Conservation (phyloP, 306 rosid genomes). For the Cicer cuneatum region DNA sequence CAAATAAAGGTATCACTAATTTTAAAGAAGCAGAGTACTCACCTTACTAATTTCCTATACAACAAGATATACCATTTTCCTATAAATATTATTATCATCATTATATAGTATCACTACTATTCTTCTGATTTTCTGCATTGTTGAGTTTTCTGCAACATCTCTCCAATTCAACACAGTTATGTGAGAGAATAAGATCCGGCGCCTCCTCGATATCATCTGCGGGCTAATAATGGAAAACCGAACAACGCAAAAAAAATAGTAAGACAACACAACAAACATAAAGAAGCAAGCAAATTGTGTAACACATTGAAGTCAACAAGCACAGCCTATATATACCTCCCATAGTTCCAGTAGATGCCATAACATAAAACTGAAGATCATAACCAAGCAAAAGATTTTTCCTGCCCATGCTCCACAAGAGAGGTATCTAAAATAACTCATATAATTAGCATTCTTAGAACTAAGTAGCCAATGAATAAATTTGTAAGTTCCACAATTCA, state of each 20-base stretch:
- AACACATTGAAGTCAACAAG: conserved; percentile 20
- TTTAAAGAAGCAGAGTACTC: neutral
- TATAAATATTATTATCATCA: neutral
- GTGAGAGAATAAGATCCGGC: conserved; percentile 57
- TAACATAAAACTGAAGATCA: conserved; percentile 73
- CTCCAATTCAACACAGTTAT: conserved; percentile 47
- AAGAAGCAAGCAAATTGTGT: neutral
- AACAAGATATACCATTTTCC: neutral
- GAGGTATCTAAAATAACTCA: conserved; percentile 66
- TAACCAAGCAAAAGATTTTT: conserved; percentile 83
- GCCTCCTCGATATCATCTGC: conserved; percentile 70
- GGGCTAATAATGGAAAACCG: conserved; percentile 54
- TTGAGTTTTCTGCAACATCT: conserved; percentile 27
- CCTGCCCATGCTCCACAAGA: conserved; percentile 93
- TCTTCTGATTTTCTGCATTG: conserved; percentile 13
- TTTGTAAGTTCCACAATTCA: conserved; percentile 4
- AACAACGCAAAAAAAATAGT: neutral
- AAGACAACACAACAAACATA: neutral
- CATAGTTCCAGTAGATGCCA: conserved; percentile 76
- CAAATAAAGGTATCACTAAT: neutral
- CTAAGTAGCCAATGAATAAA: neutral
- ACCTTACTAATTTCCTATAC: neutral
- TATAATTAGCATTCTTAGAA: conserved; percentile 29
- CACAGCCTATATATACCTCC: conserved; percentile 54
- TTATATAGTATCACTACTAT: neutral